A percentile compares a stretch with the other conserved stretches of the same genome.
phyloP scores from a whole-genome alignment of 2,329 filamentous ascomycete genomes.

The Cladosporium sp. region DNA sequence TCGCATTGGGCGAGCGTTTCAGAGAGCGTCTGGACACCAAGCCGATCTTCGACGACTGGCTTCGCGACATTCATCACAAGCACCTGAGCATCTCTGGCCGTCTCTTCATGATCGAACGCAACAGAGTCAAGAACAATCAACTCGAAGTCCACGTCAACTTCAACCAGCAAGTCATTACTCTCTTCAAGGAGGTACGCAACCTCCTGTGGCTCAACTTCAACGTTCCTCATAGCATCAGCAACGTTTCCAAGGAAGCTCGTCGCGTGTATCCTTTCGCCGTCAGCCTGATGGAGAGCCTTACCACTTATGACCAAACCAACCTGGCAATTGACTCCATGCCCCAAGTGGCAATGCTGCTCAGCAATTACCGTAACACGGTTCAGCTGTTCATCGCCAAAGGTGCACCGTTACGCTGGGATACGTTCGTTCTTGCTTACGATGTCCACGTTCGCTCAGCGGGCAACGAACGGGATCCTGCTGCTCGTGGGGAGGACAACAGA shows the following conservation, averaged over 20 bases:
- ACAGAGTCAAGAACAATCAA: conserved; percentile 83
- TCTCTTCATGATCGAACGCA: conserved; percentile 83
- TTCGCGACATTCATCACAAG: conserved; percentile 80
- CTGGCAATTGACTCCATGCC: conserved; percentile 80
- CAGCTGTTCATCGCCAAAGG: conserved; percentile 81
- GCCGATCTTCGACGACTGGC: conserved; percentile 93
- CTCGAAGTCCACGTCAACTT: conserved; percentile 94
- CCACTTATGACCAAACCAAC: conserved; percentile 84
- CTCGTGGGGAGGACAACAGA: conserved; percentile 32
- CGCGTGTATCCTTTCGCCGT: conserved; percentile 97
- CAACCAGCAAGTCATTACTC: conserved; percentile 89
- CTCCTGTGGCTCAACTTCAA: conserved; percentile 92
- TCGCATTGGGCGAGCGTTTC: conserved; percentile 88
- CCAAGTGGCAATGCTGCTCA: conserved; percentile 80
- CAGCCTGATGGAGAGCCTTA: conserved; percentile 97
- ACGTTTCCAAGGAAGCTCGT: conserved; percentile 97
- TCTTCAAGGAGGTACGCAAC: conserved; percentile 98
- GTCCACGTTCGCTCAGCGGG: conserved; percentile 68
- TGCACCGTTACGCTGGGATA: conserved; percentile 90
- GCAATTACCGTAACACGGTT: conserved; percentile 88
- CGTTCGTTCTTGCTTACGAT: conserved; percentile 95
- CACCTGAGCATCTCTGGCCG: conserved; percentile 90
- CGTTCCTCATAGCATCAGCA: conserved; percentile 90
- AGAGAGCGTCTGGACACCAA: conserved; percentile 92
- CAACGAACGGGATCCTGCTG: conserved; percentile 53